Evolutionary conservation across 805 yeast genomes (phyloP).

Genomic region (Maudiozyma bulderi): DNA sequence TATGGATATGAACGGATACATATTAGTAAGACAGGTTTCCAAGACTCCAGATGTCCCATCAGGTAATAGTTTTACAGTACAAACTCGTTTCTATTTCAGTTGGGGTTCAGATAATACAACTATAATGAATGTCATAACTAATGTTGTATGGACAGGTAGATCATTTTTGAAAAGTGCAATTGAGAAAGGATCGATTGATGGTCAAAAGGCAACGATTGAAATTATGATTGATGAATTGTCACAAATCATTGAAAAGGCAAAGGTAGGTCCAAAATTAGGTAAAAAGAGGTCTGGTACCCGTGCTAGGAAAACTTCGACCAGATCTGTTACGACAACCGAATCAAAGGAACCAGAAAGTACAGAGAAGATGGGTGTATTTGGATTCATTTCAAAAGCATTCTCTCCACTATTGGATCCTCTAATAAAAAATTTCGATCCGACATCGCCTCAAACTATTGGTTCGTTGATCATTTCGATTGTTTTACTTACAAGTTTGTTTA

Average conservation of each 20-base stretch:
- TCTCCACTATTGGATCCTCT: neutral
- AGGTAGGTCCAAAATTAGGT: slow-evolving; percentile 3
- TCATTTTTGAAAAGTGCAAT: slow-evolving; percentile 70
- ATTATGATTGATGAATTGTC: slow-evolving; percentile 37
- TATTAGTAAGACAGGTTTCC: slow-evolving; percentile 43
- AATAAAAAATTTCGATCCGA: slow-evolving; percentile 11
- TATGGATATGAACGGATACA: slow-evolving; percentile 34
- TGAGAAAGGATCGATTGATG: slow-evolving; percentile 67
- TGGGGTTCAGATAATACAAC: slow-evolving; percentile 55
- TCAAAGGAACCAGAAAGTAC: slow-evolving; percentile 3
- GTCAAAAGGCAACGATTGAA: slow-evolving; percentile 52
- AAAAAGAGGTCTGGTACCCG: slow-evolving; percentile 4
- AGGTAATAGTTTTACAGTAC: slow-evolving; percentile 57
- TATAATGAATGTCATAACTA: slow-evolving; percentile 43
- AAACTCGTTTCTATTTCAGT: slow-evolving; percentile 47
- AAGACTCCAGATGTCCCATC: slow-evolving; percentile 69
- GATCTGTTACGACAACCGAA: neutral
- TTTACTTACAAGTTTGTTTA: slow-evolving; percentile 6
- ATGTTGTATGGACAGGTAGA: slow-evolving; percentile 61
- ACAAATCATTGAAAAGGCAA: slow-evolving; percentile 22
- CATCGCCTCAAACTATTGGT: slow-evolving; percentile 11
- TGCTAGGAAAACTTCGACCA: neutral
- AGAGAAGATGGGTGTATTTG: neutral
- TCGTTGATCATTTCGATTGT: slow-evolving; percentile 4
- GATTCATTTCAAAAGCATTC: neutral